A percentile compares a stretch with the other conserved stretches of the same genome.
Conservation (phyloP, 331 rosid species). For the Stylosanthes scabra region DNA sequence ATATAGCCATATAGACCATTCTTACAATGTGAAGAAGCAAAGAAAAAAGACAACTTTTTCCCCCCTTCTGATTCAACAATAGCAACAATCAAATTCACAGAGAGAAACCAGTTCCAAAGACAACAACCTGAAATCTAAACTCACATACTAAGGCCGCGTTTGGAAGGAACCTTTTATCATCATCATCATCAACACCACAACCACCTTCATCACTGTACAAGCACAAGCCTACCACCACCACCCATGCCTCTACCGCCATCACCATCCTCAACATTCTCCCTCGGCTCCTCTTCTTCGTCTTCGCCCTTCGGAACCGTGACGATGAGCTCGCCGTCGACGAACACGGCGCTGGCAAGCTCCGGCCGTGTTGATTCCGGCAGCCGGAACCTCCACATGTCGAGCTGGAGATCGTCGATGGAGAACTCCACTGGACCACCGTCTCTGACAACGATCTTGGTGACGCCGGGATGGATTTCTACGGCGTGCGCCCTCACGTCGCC, state of each 20-base stretch:
- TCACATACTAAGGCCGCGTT: constrained; percentile 45
- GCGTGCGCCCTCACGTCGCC: constrained; percentile 75
- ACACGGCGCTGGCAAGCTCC: constrained; percentile 89
- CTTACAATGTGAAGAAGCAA: constrained; percentile 23
- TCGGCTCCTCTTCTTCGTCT: constrained; percentile 30
- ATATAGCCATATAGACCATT: constrained; percentile 33
- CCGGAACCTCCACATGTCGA: constrained; percentile 96
- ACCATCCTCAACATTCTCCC: constrained; percentile 52
- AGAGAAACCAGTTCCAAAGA: constrained; percentile 53
- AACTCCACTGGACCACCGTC: constrained; percentile 67
- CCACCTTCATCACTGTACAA: constrained; percentile 76
- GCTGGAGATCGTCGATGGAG: constrained; percentile 76
- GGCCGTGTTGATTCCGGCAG: constrained; percentile 92
- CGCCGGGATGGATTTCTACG: constrained; percentile 94
- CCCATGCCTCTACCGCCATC: constrained; percentile 69
- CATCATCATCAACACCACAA: constrained; percentile 24
- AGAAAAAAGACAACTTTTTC: constrained; percentile 19
- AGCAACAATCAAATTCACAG: constrained; percentile 45
- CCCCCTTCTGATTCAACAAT: constrained; percentile 27
- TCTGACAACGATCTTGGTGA: constrained; percentile 88
- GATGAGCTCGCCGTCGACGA: constrained; percentile 84
- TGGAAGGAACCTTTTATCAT: constrained; percentile 34
- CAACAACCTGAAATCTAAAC: constrained; percentile 47
- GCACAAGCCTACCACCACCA: constrained; percentile 70
- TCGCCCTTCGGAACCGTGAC: constrained; percentile 88